phyloP scores from a whole-genome alignment of 2,329 filamentous ascomycete genomes.

The Cytospora piceicola region DNA sequence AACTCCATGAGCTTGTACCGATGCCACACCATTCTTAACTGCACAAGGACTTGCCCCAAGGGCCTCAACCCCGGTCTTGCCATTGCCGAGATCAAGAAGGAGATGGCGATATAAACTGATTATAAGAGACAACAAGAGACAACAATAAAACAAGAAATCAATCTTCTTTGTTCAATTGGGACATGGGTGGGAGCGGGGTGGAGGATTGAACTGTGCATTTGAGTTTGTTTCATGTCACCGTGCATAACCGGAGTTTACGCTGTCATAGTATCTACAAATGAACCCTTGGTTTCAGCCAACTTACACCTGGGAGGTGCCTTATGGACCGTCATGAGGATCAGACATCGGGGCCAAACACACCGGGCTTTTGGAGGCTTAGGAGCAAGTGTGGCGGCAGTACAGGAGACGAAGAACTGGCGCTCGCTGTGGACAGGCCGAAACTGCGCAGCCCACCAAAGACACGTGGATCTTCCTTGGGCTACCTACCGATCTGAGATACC shows the following conservation, averaged over 20 bases:
- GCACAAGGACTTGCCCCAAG: constrained; percentile 97
- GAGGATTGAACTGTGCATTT: constrained; percentile 24
- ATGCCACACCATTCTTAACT: constrained; percentile 99
- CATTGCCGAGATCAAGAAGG: constrained; percentile 98
- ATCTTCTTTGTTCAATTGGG: constrained; percentile 24
- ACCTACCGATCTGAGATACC: neutral
- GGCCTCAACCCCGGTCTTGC: constrained; percentile 93
- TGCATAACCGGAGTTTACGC: constrained; percentile 42
- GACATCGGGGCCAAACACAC: neutral
- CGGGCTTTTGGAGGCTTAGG: neutral
- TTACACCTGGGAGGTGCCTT: neutral
- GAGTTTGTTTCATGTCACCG: constrained; percentile 34
- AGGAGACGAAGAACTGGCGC: neutral
- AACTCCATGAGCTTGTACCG: constrained; percentile 99
- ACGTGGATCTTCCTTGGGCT: neutral
- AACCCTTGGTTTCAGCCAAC: constrained; percentile 29
- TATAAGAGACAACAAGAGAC: constrained; percentile 5
- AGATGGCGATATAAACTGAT: constrained; percentile 67
- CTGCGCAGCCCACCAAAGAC: neutral
- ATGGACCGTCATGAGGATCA: neutral
- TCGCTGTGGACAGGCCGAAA: neutral
- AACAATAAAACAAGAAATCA: neutral
- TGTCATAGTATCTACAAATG: constrained; percentile 36
- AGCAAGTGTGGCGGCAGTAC: neutral
- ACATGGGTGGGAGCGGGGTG: constrained; percentile 19